Evolutionary conservation across 192 early-diverging fungal genomes (phyloP).

Genomic region (Linnemannia schmuckeri): DNA sequence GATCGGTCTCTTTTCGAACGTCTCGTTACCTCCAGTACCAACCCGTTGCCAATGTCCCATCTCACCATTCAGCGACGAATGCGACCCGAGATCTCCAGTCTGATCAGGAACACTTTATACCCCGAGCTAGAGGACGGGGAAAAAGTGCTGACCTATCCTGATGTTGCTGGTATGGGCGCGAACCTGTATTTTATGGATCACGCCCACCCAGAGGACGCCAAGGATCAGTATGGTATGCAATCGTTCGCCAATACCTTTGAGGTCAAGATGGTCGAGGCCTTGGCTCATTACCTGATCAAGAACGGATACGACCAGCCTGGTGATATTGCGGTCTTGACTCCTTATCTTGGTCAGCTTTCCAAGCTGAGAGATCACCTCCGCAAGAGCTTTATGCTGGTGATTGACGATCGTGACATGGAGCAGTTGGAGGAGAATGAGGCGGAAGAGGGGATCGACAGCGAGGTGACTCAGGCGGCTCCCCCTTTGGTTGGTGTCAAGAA

Average conservation of each 20-base stretch:
- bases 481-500: slow-evolving; percentile 11
- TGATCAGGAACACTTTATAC: slow-evolving; percentile 65
- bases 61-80: slow-evolving; percentile 66
- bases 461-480: background rate
- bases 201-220: slow-evolving; percentile 57
- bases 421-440: slow-evolving; percentile 41
- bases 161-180: slow-evolving; percentile 56
- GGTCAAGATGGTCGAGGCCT: slow-evolving; percentile 61
- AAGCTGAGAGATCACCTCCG: slow-evolving; percentile 56
- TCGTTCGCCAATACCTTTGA: slow-evolving; percentile 65
- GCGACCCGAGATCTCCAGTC: slow-evolving; percentile 63
- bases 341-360: slow-evolving; percentile 66
- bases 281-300: slow-evolving; percentile 63
- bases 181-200: slow-evolving; percentile 67
- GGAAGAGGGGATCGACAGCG: background rate
- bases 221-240: slow-evolving; percentile 55
- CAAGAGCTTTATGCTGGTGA: slow-evolving; percentile 34
- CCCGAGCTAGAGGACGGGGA: slow-evolving; percentile 57
- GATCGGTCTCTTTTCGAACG: slow-evolving; percentile 68
- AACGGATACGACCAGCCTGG: slow-evolving; percentile 62
- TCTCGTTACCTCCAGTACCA: slow-evolving; percentile 43
- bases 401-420: slow-evolving; percentile 58
- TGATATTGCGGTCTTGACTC: slow-evolving; percentile 68
- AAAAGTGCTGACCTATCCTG: slow-evolving; percentile 32
- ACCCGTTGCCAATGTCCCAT: slow-evolving; percentile 55